Evolutionary conservation across 331 rosid genomes (phyloP), one percentile per base, ranked within the genome.

Genomic region (Telfairia occidentalis): DNA sequence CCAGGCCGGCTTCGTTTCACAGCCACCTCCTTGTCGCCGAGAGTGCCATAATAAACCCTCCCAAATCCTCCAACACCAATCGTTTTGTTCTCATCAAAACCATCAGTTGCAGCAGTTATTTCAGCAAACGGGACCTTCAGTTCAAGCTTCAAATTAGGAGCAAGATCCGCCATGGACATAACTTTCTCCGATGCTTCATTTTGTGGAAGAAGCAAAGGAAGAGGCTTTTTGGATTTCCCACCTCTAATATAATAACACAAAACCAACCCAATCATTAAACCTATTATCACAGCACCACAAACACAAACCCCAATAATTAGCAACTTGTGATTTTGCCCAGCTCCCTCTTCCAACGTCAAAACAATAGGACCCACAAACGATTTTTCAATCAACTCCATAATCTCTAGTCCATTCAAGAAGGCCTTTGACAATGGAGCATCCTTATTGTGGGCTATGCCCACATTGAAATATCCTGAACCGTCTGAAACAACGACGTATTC

Each of bases 21-120:
- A 4, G 83, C 83, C 45, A 79, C 83, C 19, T 64, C 61, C 9
- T 29, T 37, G 3, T 29, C 74, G 0, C 52, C 9, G n/a, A 52
- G 42, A 2, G 40, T 75, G 5, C 71, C 79, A 53, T 54, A 18
- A 29, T 79, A 79, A 30, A 79, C 83, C 48, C 32, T 54, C 7
- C 83, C 83, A 75, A 80, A 75, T 67, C 83, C 83, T 29, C 79
- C 83, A 15, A 38, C 61, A 1, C 84, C 84, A 35, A 81, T 71
- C 7, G 73, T 4, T 58, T 59, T 29, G 7, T 63, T 64, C 12
- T 40, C 40, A 26, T 73, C 53, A 34, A 80, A 80, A 11, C 24
- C 30, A 6, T 34, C 4, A 2, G 77, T 80, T 6, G 73, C 79
- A 0, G n/a, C 16, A 9, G 0, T 34, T 29, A 76, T 49, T n/a